Evolutionary conservation across 352 stramenopile genomes (phyloP).

Genomic region (Phytophthora ramorum): DNA sequence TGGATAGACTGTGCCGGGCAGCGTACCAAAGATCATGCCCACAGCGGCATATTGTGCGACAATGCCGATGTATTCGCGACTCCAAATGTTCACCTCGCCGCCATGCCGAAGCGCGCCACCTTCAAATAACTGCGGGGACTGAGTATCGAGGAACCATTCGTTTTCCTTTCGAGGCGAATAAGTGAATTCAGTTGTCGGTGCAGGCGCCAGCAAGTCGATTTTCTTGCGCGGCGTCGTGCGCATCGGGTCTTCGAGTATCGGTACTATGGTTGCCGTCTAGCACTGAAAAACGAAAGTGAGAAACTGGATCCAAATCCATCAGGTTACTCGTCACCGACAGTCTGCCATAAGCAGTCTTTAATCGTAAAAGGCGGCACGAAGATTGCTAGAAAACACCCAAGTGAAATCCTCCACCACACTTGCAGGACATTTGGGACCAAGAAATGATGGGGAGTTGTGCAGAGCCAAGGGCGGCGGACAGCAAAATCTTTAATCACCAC

Average conservation of each 20-base stretch:
- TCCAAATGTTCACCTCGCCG: constrained; percentile 40
- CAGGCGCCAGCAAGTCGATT: constrained; percentile 13
- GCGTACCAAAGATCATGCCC: constrained; percentile 45
- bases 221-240: constrained; percentile 10
- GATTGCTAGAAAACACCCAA: not conserved
- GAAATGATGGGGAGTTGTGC: constrained; percentile 30
- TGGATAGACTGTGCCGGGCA: constrained; percentile 55
- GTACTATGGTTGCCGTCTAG: constrained; percentile 30
- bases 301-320: not conserved
- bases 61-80: constrained; percentile 47
- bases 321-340: not conserved
- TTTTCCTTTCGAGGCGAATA: constrained; percentile 6
- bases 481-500: not conserved
- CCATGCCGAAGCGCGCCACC: constrained; percentile 28
- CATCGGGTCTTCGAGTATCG: constrained; percentile 27
- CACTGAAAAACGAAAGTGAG: constrained; percentile 4
- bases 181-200: not conserved
- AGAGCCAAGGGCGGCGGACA: constrained; percentile 3
- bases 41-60: constrained; percentile 52
- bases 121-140: constrained; percentile 23
- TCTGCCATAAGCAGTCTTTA: not conserved
- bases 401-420: not conserved
- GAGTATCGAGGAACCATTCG: constrained; percentile 22
- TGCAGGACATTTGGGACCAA: constrained; percentile 24
- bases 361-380: not conserved